A percentile compares a stretch with the other conserved stretches of the same genome.
Evolutionary conservation across 1,284 basidiomycete genomes (phyloP).

Genomic region (Crucibulum cyathiforme): DNA sequence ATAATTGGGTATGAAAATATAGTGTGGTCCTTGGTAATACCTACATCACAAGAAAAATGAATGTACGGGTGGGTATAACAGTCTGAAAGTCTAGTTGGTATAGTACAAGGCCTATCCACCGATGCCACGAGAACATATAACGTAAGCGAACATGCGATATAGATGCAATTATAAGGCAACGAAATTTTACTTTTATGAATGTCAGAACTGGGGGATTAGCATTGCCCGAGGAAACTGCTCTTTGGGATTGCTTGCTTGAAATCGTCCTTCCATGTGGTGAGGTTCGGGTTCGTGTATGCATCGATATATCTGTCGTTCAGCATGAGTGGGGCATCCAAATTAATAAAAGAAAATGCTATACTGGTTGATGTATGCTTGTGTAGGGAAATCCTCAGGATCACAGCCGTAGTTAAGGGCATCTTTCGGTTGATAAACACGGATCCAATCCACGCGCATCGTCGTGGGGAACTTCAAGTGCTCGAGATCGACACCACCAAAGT

Average conservation of each 20-base stretch:
- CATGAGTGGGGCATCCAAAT: not conserved
- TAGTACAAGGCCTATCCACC: too few relatives aligned
- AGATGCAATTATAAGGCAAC: too few relatives aligned
- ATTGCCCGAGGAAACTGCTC: conserved; percentile 59
- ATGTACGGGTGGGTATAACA: too few relatives aligned
- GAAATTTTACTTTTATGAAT: too few relatives aligned
- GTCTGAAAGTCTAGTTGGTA: too few relatives aligned
- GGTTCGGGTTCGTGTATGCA: conserved; percentile 61
- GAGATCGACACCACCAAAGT: conserved; percentile 77
- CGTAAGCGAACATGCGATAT: too few relatives aligned
- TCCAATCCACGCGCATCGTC: conserved; percentile 80
- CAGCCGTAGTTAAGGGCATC: conserved; percentile 79
- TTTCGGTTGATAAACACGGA: conserved; percentile 82
- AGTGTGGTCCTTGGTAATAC: too few relatives aligned
- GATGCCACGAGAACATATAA: too few relatives aligned
- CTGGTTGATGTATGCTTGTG: conserved; percentile 75
- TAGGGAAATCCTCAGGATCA: conserved; percentile 81
- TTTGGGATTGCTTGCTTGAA: conserved; percentile 68
- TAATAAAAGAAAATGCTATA: conserved; percentile 36
- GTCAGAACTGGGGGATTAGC: conserved; percentile 28
- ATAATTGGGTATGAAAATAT: too few relatives aligned
- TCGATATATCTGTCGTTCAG: conserved; percentile 45
- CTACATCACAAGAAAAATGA: too few relatives aligned
- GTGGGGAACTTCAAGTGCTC: conserved; percentile 71
- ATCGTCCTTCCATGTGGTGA: conserved; percentile 66